Base-by-base conservation (phyloP, 495 filamentous ascomycete species). In the Hypoxylon cercidicola region DNA sequence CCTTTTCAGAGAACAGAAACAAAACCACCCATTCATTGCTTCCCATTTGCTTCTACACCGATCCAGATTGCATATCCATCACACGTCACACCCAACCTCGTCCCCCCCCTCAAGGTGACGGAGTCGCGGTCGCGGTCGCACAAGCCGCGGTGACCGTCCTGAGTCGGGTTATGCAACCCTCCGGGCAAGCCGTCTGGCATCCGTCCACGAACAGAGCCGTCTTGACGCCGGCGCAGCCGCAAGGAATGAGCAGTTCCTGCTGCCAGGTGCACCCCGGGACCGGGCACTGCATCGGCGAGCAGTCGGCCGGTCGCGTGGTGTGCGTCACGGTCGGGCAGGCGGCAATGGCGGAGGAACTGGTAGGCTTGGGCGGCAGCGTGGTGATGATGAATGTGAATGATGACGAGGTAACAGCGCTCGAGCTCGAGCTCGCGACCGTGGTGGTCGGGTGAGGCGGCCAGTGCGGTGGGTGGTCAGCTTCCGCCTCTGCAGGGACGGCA, bases 161-260 rank as follows among this genome's bases (percentile, higher is more conserved):
- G 15, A 69, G 71, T 34, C 74, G 52, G 35, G 77, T 79, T 39
- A 73, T 49, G 59, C 78, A 78, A 7, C 73, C 77, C 21, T 35
- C 58, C 1, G 77, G 58, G 21, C 75, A 81, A 19, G 70, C 73
- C 4, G 75, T 77, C 43, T 71, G 58, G 49, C 78, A 81, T 2
- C 78, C 77, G 25, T 74, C 69, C 1, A 80, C 76, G 35, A 67
- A 78, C 10, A 80, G 62, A 55, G 75, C 60, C 9, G 78, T 80
- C 71, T 71, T 72, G 19, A 72, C 69, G 6, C 64, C 64, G 9
- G 32, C 47, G 63, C 78, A 80, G 13, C 66, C 68, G 67, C 78
- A 81, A 5, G 77, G 77, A 6, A 81, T 46, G 28, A 65, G 15
- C 59, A 78, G 35, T 6, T 72, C 69, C 32, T 71, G 46, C 41